Base-by-base conservation (phyloP, 1,139 yeast species). In the Debaryomyces udenii region DNA sequence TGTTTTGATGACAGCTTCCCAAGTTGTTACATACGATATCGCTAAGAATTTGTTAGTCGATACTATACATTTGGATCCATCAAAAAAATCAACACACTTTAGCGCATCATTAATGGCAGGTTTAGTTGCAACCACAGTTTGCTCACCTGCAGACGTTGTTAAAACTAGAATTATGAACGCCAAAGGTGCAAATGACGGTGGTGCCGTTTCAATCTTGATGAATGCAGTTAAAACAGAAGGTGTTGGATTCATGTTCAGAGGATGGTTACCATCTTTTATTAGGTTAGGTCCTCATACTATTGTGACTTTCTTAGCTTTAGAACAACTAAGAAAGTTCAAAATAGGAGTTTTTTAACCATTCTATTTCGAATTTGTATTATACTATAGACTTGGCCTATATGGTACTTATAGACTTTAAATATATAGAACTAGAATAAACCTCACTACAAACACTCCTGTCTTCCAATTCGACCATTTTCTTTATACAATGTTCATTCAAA, bases 91-190 rank as follows among this genome's bases (percentile, higher is more conserved):
- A 0, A 87, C 96, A 2, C 96, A 88, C 61, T 87, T 89, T 56
- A 59, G 82, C 39, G 45, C 50, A 9, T 45, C 48, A 17, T 41
- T 47, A 27, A 31, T 47, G 13, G 50, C 50, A 18, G 50, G 50
- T 15, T 37, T 47, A 30, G 50, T 45, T 16, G 48, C 46, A 20
- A 46, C 50, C 3, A 89, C 96, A 0, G 86, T 87, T 15, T 89
- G 96, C 61, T 86, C 95, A 1, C 96, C 96, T 0, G 96, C 93
- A 7, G 96, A 89, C 62, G 96, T 89, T 7, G 84, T 89, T 39
- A 89, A 88, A 64, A 89, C 96, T 1, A 73, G 95, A 56, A 84
- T 88, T 45, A 89, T 89, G 96, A 84, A 86, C 52, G 68, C 79
- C 22, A 78, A 84, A 36, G 77, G 77, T 10, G 44, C 64, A n/a